Conservation (phyloP, 164 flowering plant species). For the Cinnamomum chago region DNA sequence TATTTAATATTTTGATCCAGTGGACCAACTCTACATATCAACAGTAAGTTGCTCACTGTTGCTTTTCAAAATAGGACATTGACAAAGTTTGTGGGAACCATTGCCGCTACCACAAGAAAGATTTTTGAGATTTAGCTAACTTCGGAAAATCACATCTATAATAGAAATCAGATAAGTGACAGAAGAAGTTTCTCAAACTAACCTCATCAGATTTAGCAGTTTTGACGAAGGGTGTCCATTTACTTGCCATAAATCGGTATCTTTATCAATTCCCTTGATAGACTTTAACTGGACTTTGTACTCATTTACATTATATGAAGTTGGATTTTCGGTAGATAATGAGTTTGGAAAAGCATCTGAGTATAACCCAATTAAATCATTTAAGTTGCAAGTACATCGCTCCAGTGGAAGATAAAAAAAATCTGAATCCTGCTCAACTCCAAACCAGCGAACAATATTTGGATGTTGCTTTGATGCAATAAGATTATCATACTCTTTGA, state of each 20-base stretch:
- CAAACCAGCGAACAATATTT: slow-evolving; percentile 86
- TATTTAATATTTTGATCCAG: too few relatives aligned
- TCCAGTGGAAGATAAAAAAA: slow-evolving; percentile 87
- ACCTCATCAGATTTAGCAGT: slow-evolving; percentile 69
- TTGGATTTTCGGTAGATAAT: neutral
- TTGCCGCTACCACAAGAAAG: too few relatives aligned
- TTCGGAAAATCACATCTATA: too few relatives aligned
- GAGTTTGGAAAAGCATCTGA: slow-evolving; percentile 20
- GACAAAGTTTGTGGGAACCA: too few relatives aligned
- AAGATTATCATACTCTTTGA: slow-evolving; percentile 86
- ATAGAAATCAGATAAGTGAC: neutral
- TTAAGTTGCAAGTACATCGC: slow-evolving; percentile 72
- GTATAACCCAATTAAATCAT: slow-evolving; percentile 46
- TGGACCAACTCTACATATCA: too few relatives aligned
- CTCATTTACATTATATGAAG: slow-evolving; percentile 12
- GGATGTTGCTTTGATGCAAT: slow-evolving; percentile 85
- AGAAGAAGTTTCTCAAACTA: slow-evolving; percentile 6
- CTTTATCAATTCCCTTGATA: slow-evolving; percentile 20
- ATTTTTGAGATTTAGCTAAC: too few relatives aligned
- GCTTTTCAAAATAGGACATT: too few relatives aligned
- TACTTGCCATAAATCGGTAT: slow-evolving; percentile 49
- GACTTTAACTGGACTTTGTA: slow-evolving; percentile 23
- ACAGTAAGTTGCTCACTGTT: too few relatives aligned
- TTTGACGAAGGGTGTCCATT: slow-evolving; percentile 57
- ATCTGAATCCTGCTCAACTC: slow-evolving; percentile 79